These are phyloP conservation scores for Botrytis porri DNA, from an alignment of 2,329 filamentous ascomycete species.

Conservation along the genomic window DNA sequence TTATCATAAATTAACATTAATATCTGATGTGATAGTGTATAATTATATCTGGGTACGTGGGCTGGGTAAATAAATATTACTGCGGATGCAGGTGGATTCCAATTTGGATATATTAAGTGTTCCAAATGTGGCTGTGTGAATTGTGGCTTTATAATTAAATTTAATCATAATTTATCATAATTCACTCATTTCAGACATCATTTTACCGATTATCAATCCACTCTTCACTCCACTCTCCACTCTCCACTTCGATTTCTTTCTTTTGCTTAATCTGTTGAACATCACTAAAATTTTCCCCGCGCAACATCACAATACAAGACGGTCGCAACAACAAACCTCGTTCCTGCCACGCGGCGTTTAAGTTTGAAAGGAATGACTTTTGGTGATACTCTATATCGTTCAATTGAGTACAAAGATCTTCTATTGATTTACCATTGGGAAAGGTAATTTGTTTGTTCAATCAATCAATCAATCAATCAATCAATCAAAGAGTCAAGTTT, in stretches of 20 bases:
- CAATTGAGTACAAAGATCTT: constrained; percentile 6
- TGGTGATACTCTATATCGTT: constrained; percentile 1
- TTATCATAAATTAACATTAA: not conserved
- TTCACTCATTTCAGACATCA: not conserved
- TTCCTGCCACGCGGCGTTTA: constrained; percentile 20
- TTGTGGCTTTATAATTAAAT: constrained; percentile 4
- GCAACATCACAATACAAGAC: not conserved
- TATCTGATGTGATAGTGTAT: not conserved
- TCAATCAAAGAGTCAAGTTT: not conserved
- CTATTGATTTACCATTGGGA: constrained; percentile 6
- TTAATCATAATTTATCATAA: not conserved
- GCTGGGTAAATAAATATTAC: too few relatives aligned
- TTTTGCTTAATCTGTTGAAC: constrained; percentile 1
- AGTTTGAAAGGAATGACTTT: not conserved
- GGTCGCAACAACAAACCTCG: constrained; percentile 11
- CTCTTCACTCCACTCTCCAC: not conserved
- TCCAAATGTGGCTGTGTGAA: not conserved
- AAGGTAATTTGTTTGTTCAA: constrained; percentile 15
- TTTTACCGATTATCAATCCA: not conserved
- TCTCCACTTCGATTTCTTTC: not conserved
- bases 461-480: not conserved
- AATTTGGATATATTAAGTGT: too few relatives aligned
- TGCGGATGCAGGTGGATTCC: too few relatives aligned
- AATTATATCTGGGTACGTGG: not conserved
- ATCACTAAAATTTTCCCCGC: constrained; percentile 12